Conservation (phyloP, 192 early-diverging fungal genomes). For the Podila minutissima region DNA sequence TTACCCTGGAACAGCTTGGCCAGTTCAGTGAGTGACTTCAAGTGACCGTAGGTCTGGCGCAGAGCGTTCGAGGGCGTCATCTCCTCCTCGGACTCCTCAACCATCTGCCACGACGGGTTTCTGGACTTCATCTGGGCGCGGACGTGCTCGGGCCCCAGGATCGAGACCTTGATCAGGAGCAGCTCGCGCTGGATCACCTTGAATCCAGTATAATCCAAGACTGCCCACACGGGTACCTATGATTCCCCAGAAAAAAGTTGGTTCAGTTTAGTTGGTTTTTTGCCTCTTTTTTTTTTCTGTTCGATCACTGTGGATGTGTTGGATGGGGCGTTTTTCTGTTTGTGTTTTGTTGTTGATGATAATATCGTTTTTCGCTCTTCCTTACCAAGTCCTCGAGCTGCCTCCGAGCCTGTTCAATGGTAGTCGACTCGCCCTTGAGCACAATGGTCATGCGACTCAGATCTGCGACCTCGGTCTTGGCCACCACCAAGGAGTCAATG, state of each 20-base stretch:
- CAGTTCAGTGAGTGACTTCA: constrained; percentile 82
- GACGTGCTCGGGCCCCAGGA: constrained; percentile 71
- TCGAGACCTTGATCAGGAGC: constrained; percentile 92
- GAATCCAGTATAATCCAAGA: constrained; percentile 92
- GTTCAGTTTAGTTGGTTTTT: too few relatives aligned
- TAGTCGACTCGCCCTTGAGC: constrained; percentile 79
- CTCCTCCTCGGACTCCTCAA: constrained; percentile 5
- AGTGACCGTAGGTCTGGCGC: constrained; percentile 65
- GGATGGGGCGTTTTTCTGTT: background rate
- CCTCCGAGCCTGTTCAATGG: constrained; percentile 90
- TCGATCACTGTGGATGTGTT: background rate
- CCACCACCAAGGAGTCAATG: constrained; percentile 96
- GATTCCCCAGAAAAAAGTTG: too few relatives aligned
- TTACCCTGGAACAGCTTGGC: constrained; percentile 84
- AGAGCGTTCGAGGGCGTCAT: constrained; percentile 54
- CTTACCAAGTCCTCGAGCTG: constrained; percentile 95
- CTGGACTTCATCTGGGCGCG: constrained; percentile 58
- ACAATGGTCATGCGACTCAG: constrained; percentile 96
- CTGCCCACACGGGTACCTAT: constrained; percentile 92
- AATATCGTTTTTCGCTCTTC: background rate
- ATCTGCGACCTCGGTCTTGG: constrained; percentile 93
- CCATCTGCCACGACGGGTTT: background rate
- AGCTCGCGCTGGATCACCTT: constrained; percentile 92
- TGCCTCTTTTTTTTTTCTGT: background rate
- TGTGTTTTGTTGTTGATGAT: too few relatives aligned